Evolutionary conservation across 2,329 filamentous ascomycete species (phyloP).

Genomic region (Diaporthe amygdali): DNA sequence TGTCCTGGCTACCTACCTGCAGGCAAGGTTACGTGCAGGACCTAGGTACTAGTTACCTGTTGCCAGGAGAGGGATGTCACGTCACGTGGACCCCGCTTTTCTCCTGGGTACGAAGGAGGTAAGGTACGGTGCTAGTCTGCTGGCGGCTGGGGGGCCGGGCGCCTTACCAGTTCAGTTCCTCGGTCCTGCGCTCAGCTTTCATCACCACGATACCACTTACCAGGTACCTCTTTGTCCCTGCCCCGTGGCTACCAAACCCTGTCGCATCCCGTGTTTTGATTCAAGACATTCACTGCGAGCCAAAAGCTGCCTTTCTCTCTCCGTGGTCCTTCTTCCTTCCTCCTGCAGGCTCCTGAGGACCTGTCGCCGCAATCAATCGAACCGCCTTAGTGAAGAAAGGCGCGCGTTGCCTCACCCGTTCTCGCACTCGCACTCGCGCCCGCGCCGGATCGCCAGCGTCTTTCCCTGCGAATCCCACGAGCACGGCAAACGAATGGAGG

Average conservation of each 20-base stretch:
- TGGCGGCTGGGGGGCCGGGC: conserved; percentile 2
- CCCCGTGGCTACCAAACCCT: background rate
- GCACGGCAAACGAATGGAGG: conserved; percentile 1
- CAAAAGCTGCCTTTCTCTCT: background rate
- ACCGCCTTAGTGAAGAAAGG: conserved; percentile 7
- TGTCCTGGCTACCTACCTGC: background rate
- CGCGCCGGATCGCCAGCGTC: background rate
- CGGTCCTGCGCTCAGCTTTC: conserved; percentile 18
- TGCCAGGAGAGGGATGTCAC: background rate
- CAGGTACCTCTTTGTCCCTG: conserved; percentile 10
- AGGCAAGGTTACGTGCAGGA: background rate
- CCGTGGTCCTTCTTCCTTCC: background rate
- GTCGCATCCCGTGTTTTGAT: conserved; percentile 3
- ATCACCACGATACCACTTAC: conserved; percentile 12
- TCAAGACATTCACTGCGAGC: background rate
- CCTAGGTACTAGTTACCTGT: background rate
- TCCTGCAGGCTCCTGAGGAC: background rate
- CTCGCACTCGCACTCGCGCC: background rate
- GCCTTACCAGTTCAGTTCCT: conserved; percentile 17
- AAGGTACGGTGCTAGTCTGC: background rate
- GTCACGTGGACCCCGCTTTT: conserved; percentile 5
- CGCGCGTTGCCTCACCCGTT: background rate
- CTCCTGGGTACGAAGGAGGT: background rate
- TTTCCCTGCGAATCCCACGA: background rate
- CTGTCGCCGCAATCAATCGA: background rate